Evolutionary conservation across 2,329 filamentous ascomycete species (phyloP).

Genomic region (Incumbomyces lentus): DNA sequence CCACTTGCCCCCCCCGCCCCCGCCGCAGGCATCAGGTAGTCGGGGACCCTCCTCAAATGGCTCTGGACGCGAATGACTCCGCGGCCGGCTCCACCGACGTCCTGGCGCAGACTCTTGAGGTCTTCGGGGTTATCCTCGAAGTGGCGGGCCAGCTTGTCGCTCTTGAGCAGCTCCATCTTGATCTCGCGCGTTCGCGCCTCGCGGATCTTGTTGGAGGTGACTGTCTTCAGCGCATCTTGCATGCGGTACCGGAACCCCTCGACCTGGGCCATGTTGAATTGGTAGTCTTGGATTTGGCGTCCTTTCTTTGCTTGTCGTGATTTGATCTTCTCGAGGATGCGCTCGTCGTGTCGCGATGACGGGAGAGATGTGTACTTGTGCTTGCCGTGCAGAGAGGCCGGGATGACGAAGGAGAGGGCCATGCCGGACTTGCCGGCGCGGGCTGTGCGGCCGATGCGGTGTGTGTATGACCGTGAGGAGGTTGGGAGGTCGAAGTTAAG

Average conservation of each 20-base stretch:
- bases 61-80: slow-evolving; percentile 67
- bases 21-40: slow-evolving; percentile 76
- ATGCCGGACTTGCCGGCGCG: slow-evolving; percentile 86
- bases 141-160: slow-evolving; percentile 85
- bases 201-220: slow-evolving; percentile 80
- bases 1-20: slow-evolving; percentile 33
- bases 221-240: slow-evolving; percentile 79
- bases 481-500: slow-evolving; percentile 94
- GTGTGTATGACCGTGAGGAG: slow-evolving; percentile 86
- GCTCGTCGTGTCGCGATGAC: slow-evolving; percentile 72
- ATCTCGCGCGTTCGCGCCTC: slow-evolving; percentile 84
- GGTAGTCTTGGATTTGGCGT: slow-evolving; percentile 77
- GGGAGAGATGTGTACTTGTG: slow-evolving; percentile 75
- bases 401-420: slow-evolving; percentile 90
- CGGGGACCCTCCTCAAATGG: slow-evolving; percentile 87
- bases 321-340: slow-evolving; percentile 67
- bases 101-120: slow-evolving; percentile 75
- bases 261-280: slow-evolving; percentile 88
- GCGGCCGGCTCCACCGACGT: slow-evolving; percentile 60
- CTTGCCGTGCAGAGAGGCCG: slow-evolving; percentile 70
- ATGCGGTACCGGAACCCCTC: slow-evolving; percentile 92
- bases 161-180: slow-evolving; percentile 79
- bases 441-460: slow-evolving; percentile 88
- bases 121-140: slow-evolving; percentile 96
- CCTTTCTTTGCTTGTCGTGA: slow-evolving; percentile 68